These are phyloP conservation scores for Acacia crassicarpa DNA, from an alignment of 306 rosid species.

Conservation along the genomic window DNA sequence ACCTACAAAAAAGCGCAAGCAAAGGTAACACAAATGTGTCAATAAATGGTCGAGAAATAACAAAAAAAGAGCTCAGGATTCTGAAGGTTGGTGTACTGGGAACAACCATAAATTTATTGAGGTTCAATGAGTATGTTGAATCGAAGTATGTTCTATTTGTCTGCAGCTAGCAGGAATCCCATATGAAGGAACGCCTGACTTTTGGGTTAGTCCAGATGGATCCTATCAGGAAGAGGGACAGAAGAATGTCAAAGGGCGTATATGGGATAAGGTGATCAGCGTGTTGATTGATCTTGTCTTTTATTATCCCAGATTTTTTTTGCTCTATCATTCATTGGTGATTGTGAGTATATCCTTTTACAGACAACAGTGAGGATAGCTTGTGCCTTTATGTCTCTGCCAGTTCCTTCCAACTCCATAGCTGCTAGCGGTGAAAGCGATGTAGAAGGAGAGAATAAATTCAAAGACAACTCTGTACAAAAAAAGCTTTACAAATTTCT, in stretches of 20 bases:
- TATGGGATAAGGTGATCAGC: conserved; percentile 75
- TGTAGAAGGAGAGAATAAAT: not conserved
- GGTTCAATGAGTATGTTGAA: not conserved
- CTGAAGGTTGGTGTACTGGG: conserved; percentile 51
- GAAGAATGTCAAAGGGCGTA: conserved; percentile 45
- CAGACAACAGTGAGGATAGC: conserved; percentile 49
- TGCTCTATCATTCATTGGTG: conserved; percentile 16
- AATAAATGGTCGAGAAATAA: conserved; percentile 64
- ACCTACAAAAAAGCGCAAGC: conserved; percentile 50
- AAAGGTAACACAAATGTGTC: conserved; percentile 63
- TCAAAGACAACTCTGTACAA: conserved; percentile 4
- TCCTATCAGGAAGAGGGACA: conserved; percentile 84
- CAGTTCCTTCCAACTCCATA: conserved; percentile 46
- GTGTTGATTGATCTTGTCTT: conserved; percentile 12
- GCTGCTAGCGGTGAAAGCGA: conserved; percentile 35
- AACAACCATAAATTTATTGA: not conserved
- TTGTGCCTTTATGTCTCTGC: conserved; percentile 54
- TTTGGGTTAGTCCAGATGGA: conserved; percentile 77
- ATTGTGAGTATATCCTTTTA: conserved; percentile 21
- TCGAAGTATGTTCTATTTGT: conserved; percentile 22
- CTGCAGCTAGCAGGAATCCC: conserved; percentile 75
- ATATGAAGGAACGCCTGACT: conserved; percentile 73
- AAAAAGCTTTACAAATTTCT: conserved; percentile 51
- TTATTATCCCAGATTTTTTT: not conserved
- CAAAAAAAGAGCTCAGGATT: conserved; percentile 52